Percentiles rank a stretch among this genome's conserved stretches.
Evolutionary conservation across 108 stramenopile species (phyloP).

Genomic region (Cyclotella baltica): DNA sequence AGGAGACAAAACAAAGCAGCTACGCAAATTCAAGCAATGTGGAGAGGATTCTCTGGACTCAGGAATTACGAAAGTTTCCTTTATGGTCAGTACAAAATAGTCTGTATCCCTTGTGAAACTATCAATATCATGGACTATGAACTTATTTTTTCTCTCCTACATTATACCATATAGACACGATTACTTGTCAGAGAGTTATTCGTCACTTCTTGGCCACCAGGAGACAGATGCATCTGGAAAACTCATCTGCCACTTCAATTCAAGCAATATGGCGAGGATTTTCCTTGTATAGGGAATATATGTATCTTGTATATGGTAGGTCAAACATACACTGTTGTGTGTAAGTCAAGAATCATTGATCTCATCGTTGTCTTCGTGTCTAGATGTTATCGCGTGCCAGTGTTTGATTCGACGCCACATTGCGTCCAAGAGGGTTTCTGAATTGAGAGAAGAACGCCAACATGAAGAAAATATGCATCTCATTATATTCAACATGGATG

Average conservation of each 20-base stretch:
- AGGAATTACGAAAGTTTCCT: no score
- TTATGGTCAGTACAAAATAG: no score
- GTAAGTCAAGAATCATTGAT: background rate
- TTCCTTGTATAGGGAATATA: background rate
- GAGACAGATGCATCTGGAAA: background rate
- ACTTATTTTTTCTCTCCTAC: no score
- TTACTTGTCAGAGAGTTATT: background rate
- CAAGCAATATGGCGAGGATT: background rate
- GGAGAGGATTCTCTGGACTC: no score
- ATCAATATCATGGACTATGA: no score
- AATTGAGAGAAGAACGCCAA: background rate
- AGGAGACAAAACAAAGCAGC: no score
- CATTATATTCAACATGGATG: constrained; percentile 1
- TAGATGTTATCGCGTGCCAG: background rate
- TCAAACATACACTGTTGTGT: background rate
- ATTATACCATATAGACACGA: no score
- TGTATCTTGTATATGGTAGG: background rate
- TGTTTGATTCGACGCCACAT: background rate
- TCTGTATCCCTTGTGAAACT: no score
- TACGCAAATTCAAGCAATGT: no score
- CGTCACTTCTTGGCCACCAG: background rate
- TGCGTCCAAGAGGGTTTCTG: background rate
- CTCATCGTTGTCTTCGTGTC: background rate
- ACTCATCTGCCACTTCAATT: background rate
- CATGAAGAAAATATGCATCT: background rate